Base-by-base conservation (phyloP, 768 basidiomycete genomes). In the Phaeotremella fagi region DNA sequence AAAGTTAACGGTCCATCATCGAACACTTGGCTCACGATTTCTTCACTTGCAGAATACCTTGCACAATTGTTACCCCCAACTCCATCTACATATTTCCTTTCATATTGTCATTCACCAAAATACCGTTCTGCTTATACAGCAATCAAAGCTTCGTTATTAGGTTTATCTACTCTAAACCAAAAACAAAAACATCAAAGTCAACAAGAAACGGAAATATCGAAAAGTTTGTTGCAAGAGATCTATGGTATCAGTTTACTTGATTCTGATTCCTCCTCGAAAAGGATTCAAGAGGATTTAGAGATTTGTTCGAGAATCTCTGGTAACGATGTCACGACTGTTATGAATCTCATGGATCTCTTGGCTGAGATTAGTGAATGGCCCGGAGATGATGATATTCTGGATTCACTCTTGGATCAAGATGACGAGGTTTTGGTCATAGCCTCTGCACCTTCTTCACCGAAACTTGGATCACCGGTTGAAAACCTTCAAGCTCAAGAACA, bases 281-380 rank as follows among this genome's bases (percentile, higher is more conserved):
- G 36, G 14, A 20, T 50, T 15, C 16, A 41, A 9, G 48, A 60
- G 31, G 70, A 71, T 56, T 41, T 71, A 18, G 63, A 63, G 33
- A 44, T 70, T 11, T 70, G 70, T 24, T 51, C 64, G 22, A 53
- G 57, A 26, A 64, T 60, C 3, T 54, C 64, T 3, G 57, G 62
- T 15, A 57, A 59, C 3, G 68, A 74, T 37, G 54, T 73, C 5
- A 52, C 65, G 1, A 57, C 44, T 1, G 68, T 68, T 0, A 63
- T 74, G 54, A 66, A 74, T 46, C 61, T 74, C 16, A 61, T 65
- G 54, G 63, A 68, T 20, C 42, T 68, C 1, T 42, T 74, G 46
- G 55, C 50, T 16, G 72, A 72, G 36, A 57, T 68, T 28, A 54
- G 50, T 33, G 45, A 55, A 25, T 68, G 63, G 66, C 60, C 61